Percentiles rank a stretch among this genome's conserved stretches.
These are phyloP conservation scores for Apiosordaria backusii DNA, from an alignment of 495 filamentous ascomycete species.

Conservation along the genomic window DNA sequence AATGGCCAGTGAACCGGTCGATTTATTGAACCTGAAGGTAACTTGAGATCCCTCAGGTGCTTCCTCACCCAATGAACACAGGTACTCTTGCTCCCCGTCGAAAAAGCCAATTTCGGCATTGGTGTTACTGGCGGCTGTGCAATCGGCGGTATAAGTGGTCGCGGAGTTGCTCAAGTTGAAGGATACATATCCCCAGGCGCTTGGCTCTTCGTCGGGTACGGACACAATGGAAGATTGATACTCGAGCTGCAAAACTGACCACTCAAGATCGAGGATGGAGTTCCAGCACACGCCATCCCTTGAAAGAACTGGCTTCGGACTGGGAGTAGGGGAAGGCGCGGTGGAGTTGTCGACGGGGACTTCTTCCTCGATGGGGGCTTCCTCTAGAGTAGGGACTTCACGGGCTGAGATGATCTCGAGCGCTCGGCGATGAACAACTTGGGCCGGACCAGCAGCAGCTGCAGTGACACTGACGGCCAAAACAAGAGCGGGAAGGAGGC, in stretches of 20 bases:
- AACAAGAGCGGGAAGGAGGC: not conserved
- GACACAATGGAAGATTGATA: constrained; percentile 40
- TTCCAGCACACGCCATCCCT: constrained; percentile 8
- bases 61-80: constrained; percentile 25
- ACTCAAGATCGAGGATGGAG: constrained; percentile 10
- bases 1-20: constrained; percentile 32
- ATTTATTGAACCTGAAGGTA: constrained; percentile 36
- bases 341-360: constrained; percentile 51
- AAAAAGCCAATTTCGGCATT: constrained; percentile 40
- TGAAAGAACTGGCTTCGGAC: not conserved
- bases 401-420: constrained; percentile 43
- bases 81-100: constrained; percentile 38
- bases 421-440: constrained; percentile 50
- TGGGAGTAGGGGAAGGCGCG: constrained; percentile 40
- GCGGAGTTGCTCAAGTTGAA: constrained; percentile 46
- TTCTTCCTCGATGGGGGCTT: constrained; percentile 56
- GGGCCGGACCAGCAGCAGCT: constrained; percentile 47
- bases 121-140: constrained; percentile 34
- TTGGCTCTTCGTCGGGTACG: constrained; percentile 42
- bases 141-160: constrained; percentile 27
- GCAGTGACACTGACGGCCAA: not conserved
- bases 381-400: constrained; percentile 52
- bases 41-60: constrained; percentile 13
- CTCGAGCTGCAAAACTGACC: constrained; percentile 29
- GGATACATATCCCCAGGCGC: constrained; percentile 38